Conservation (phyloP, 352 stramenopile species). For the Pythium plurisporium region DNA sequence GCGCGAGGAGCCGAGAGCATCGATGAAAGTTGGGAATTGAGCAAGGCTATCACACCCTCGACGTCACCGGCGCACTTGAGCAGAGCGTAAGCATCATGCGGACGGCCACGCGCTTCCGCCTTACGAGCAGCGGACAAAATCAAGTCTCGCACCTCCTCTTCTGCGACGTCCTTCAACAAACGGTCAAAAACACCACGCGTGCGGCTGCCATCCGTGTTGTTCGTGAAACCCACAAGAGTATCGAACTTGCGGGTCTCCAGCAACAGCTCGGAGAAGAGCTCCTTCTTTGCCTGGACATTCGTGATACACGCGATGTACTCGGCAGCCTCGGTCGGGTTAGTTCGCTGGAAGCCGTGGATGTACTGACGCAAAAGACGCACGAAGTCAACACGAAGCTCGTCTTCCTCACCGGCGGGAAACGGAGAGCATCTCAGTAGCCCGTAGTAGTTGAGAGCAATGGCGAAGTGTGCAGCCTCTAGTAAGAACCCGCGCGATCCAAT, state of each 20-base stretch:
- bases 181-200: conserved; percentile 71
- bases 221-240: conserved; percentile 69
- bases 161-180: conserved; percentile 61
- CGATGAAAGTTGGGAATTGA: conserved; percentile 70
- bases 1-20: conserved; percentile 49
- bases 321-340: conserved; percentile 67
- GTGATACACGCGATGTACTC: conserved; percentile 78
- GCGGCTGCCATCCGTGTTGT: conserved; percentile 79
- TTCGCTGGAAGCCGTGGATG: conserved; percentile 77
- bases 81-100: conserved; percentile 70
- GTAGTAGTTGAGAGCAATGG: conserved; percentile 76
- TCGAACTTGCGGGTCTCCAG: conserved; percentile 83
- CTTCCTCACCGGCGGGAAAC: conserved; percentile 54
- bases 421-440: conserved; percentile 56
- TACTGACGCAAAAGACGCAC: conserved; percentile 82
- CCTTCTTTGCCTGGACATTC: conserved; percentile 56
- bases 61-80: conserved; percentile 79
- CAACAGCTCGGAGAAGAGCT: conserved; percentile 65
- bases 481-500: conserved; percentile 72
- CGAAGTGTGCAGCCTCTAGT: conserved; percentile 77
- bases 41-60: conserved; percentile 59
- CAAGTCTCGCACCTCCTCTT: conserved; percentile 74
- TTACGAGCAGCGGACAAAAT: conserved; percentile 70
- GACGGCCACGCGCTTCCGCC: conserved; percentile 61
- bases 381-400: conserved; percentile 57